Evolutionary conservation across 179 eudicot species (phyloP), one percentile per base, ranked within the genome.

Genomic region (Sideroxylon spinosum): DNA sequence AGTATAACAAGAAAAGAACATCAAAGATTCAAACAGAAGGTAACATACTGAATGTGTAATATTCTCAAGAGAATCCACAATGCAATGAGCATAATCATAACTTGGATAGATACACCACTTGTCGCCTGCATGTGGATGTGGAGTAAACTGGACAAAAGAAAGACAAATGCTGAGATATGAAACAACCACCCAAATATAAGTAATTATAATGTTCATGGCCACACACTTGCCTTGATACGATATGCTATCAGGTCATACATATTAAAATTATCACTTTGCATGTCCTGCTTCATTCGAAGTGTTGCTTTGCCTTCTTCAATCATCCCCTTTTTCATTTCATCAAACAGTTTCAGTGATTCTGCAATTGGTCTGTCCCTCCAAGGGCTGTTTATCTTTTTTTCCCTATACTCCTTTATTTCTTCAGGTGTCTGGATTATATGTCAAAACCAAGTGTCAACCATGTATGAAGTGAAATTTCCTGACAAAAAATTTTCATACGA

Each of bases 111-210:
- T 90, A 77, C 97, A 95, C 99, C 98, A 93, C 82, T 87, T 92
- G 80, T 95, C 97, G 83, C 98, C 99, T 10, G 98, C 98, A 78
- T 93, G 97, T 70, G 99, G 99, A 86, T 95, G 99, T 82, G 94
- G 91, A 12, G 99, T 88, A 76, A 91, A 95, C 99, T 95, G 94
- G 75, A 79, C 4, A 74, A 77, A 66, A 56, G 48, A 81, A 68
- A 77, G n/a, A 28, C 12, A 76, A 71, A 66, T 25, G 28, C 17
- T 7, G 26, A 66, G 32, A 71, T 55, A 73, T 71, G 26, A 74
- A 78, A 60, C 60, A 22, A n/a, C n/a, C 17, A 13, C 64, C 68
- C 9, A 11, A 17, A 10, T 16, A 22, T 13, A 73, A 73, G 53
- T 12, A 14, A 68, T 61, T 6, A 49, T 59, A 4, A 60, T 61